Percentiles rank a stretch among this genome's conserved stretches.
Evolutionary conservation across 176 grass and related monocot genomes (phyloP).

Genomic region (Calamus simplicifolius): DNA sequence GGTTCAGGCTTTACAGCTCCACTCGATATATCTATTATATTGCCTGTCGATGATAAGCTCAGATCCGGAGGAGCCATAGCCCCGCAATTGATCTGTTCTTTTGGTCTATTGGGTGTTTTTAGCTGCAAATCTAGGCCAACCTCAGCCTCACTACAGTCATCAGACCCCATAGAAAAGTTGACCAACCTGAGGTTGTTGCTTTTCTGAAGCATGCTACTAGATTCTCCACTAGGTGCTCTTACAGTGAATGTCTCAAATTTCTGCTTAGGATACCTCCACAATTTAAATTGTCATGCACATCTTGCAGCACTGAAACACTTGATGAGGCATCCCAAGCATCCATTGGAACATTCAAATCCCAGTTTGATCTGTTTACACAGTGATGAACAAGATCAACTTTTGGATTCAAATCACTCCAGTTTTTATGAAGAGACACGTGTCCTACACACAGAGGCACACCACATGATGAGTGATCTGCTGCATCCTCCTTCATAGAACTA

Average conservation of each 20-base stretch:
- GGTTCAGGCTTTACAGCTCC: slow-evolving; percentile 2
- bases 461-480: slow-evolving; percentile 10
- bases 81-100: slow-evolving; percentile 21
- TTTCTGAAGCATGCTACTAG: slow-evolving; percentile 1
- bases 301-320: slow-evolving; percentile 16
- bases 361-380: slow-evolving; percentile 15
- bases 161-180: slow-evolving; percentile 7
- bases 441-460: slow-evolving; percentile 8
- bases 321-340: slow-evolving; percentile 20
- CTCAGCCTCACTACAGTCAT: slow-evolving; percentile 11
- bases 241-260: slow-evolving; percentile 7
- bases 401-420: slow-evolving; percentile 5
- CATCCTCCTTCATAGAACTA: slow-evolving; percentile 16
- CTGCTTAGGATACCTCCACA: not conserved
- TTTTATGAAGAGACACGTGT: slow-evolving; percentile 4
- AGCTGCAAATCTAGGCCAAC: slow-evolving; percentile 34
- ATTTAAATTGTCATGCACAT: not conserved
- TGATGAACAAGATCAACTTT: slow-evolving; percentile 8
- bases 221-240: not conserved
- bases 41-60: slow-evolving; percentile 31
- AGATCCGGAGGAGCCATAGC: slow-evolving; percentile 22
- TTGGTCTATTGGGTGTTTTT: slow-evolving; percentile 24
- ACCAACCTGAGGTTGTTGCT: not conserved
- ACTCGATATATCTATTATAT: not conserved
- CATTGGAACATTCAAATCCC: slow-evolving; percentile 38